phyloP scores from a whole-genome alignment of 305 asterid species.

The Solanum hybrid region DNA sequence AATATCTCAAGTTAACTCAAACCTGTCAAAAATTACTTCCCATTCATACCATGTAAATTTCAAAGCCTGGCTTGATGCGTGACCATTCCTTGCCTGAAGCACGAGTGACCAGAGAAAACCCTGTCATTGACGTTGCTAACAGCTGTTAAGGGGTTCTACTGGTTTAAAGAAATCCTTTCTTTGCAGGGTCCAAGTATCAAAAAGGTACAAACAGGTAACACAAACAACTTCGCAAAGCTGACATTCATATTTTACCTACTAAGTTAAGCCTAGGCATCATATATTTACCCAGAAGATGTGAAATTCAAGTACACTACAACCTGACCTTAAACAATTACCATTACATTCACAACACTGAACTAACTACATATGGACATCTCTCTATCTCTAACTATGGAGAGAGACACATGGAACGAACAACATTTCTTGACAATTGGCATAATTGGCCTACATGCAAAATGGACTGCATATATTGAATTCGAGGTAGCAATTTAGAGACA shows the following conservation, averaged over 20 bases:
- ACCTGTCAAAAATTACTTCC: not conserved
- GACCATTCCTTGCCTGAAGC: not conserved
- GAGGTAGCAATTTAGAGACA: not conserved
- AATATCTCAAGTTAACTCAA: not conserved
- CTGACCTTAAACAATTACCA: not conserved
- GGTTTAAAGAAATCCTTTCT: not conserved
- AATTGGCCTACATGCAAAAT: not conserved
- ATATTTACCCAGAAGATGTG: not conserved
- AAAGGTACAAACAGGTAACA: not conserved
- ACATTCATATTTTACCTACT: not conserved
- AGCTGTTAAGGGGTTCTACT: not conserved
- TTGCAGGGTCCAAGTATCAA: not conserved
- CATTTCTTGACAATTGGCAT: not conserved
- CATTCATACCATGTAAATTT: not conserved
- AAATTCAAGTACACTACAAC: not conserved
- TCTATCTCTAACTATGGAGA: not conserved
- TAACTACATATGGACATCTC: not conserved
- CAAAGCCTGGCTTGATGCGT: not conserved
- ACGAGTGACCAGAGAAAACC: not conserved
- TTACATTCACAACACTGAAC: constrained; percentile 4
- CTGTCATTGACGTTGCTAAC: not conserved
- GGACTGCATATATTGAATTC: not conserved
- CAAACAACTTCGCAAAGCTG: not conserved
- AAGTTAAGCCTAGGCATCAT: not conserved
- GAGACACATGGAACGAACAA: not conserved